Conservation (phyloP, 495 filamentous ascomycete species). For the Aspergillus sparsus region DNA sequence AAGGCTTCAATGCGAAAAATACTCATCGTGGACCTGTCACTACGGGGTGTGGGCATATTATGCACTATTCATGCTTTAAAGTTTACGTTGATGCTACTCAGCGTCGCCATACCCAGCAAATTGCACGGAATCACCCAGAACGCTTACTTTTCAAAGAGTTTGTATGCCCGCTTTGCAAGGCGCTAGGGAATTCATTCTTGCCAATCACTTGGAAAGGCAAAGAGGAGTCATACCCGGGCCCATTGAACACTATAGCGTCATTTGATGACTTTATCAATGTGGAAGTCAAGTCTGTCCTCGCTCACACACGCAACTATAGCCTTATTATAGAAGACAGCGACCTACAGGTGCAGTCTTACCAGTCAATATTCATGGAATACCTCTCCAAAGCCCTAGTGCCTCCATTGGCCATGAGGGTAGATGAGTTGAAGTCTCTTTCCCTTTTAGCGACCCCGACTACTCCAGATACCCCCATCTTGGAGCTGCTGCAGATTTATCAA, state of each 20-base stretch:
- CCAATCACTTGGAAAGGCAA: constrained; percentile 95
- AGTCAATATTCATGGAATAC: constrained; percentile 66
- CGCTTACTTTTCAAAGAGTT: constrained; percentile 76
- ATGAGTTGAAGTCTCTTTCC: constrained; percentile 42
- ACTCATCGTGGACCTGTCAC: constrained; percentile 77
- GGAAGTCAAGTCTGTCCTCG: constrained; percentile 35
- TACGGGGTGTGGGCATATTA: constrained; percentile 94
- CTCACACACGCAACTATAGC: constrained; percentile 38
- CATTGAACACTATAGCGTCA: constrained; percentile 54
- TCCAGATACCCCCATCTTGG: constrained; percentile 53
- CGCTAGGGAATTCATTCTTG: constrained; percentile 90
- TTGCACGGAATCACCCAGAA: constrained; percentile 91
- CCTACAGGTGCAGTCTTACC: constrained; percentile 41
- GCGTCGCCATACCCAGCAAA: constrained; percentile 83
- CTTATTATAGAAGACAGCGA: constrained; percentile 47
- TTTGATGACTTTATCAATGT: constrained; percentile 61
- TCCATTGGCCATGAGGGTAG: constrained; percentile 60
- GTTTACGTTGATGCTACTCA: constrained; percentile 79
- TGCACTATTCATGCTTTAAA: constrained; percentile 97
- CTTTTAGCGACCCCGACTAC: constrained; percentile 37
- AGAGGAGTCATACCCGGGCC: constrained; percentile 74
- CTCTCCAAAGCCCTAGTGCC: constrained; percentile 59
- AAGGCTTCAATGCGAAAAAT: constrained; percentile 75
- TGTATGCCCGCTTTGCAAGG: constrained; percentile 97
- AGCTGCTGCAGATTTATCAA: constrained; percentile 78